Evolutionary conservation across 305 asterid genomes (phyloP), one percentile per base, ranked within the genome.

Genomic region (Rubia peregrina): DNA sequence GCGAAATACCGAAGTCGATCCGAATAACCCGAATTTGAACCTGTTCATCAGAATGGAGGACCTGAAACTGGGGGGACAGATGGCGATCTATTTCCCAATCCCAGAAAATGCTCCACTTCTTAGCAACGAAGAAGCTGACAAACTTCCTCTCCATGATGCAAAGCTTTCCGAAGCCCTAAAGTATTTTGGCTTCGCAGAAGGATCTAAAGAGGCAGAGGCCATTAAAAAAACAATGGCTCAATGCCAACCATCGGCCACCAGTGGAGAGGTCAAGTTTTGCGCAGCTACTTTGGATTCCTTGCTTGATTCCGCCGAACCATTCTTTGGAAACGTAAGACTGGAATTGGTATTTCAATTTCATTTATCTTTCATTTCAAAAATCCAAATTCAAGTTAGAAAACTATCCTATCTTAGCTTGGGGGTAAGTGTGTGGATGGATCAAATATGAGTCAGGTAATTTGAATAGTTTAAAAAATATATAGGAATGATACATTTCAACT

Each of bases 191-290:
- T 79, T 91, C 71, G 38, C 85, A 14, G 76, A 53, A 44, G 87
- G 73, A 10, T 86, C 96, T 4, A 87, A 90, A 6, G 95, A 89
- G 75, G 96, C 92, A 66, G 68, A 21, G 36, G 91, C 96, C 73
- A 82, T 92, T 76, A 63, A 65, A 71, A 61, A 62, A 12, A 90
- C 97, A 0, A 92, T 92, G 41, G 73, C 68, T 44, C 97, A 88
- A 77, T 92, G 98, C 5, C 92, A 92, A 59, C 67, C 55, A 73
- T 74, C 82, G 21, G 84, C 98, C 0, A 73, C 87, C 65, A 62
- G 73, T 69, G 97, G 97, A 21, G 97, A 90, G 75, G 76, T 80
- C 10, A 92, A 87, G 75, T 88, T 86, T 75, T 92, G 98, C 57
- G 90, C 96, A 40, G 82, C 95, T 30, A 86, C 96, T 0, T 61